Percentiles rank a stretch among this genome's conserved stretches.
phyloP scores from a whole-genome alignment of 805 yeast species.

The Lipomyces oligophaga region DNA sequence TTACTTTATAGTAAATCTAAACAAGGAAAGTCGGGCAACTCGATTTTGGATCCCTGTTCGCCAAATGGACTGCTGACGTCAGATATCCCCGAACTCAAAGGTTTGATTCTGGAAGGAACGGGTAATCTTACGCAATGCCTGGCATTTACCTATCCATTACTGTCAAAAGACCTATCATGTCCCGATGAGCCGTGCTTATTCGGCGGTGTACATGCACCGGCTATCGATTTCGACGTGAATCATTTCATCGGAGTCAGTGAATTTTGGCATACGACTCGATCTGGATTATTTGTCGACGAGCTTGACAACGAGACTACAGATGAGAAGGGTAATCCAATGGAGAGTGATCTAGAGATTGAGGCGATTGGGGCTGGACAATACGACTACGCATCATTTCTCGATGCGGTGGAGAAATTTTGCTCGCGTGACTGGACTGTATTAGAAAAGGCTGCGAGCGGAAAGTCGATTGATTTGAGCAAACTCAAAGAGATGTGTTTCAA shows the following conservation, averaged over 20 bases:
- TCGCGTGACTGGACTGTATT: conserved; percentile 64
- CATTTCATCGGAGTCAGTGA: conserved; percentile 92
- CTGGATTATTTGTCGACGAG: conserved; percentile 18
- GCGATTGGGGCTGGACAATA: conserved; percentile 65
- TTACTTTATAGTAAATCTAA: conserved; percentile 20
- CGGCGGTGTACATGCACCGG: conserved; percentile 93
- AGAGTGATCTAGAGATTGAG: not conserved
- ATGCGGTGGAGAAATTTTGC: conserved; percentile 67
- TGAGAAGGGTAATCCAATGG: not conserved
- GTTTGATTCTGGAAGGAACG: conserved; percentile 51
- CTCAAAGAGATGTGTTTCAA: conserved; percentile 83
- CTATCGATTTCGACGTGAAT: conserved; percentile 70
- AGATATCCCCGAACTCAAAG: conserved; percentile 27
- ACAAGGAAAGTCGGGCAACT: not conserved
- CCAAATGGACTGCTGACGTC: conserved; percentile 44
- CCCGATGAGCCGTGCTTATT: conserved; percentile 84
- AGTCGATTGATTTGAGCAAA: conserved; percentile 55
- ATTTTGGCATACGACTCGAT: conserved; percentile 76
- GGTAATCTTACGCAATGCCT: conserved; percentile 78
- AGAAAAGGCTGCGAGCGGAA: conserved; percentile 47
- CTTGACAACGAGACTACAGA: conserved; percentile 6
- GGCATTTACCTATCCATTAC: conserved; percentile 65
- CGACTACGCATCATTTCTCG: conserved; percentile 66
- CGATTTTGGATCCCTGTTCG: conserved; percentile 43
- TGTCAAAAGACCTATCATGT: conserved; percentile 78